phyloP scores from a whole-genome alignment of 208 protist genomes.

The Trypanosomatidae sp. region DNA sequence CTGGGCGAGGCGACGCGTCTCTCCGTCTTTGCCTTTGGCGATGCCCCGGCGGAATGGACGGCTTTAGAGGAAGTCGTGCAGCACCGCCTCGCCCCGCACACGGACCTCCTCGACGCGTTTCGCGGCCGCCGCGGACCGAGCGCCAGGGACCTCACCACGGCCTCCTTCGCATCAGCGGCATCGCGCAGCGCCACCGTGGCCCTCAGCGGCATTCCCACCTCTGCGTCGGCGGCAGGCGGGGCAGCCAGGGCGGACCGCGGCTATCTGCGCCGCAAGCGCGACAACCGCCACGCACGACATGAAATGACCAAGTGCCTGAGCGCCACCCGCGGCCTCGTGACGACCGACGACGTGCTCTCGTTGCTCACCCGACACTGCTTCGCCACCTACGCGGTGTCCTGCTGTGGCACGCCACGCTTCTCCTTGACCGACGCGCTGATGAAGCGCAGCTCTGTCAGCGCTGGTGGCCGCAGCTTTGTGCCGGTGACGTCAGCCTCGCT shows the following conservation, averaged over 20 bases:
- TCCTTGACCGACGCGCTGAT: slow-evolving; percentile 46
- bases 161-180: no score
- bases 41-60: slow-evolving; percentile 37
- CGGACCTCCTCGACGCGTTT: slow-evolving; percentile 43
- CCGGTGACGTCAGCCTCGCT: background rate
- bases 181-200: no score
- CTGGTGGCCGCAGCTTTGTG: no score
- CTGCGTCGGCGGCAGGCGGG: background rate
- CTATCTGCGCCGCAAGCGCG: slow-evolving; percentile 15
- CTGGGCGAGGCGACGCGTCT: background rate
- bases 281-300: slow-evolving; percentile 16
- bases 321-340: slow-evolving; percentile 62
- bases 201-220: no score
- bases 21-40: slow-evolving; percentile 5
- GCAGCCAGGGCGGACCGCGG: slow-evolving; percentile 2
- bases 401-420: slow-evolving; percentile 61
- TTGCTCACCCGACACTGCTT: slow-evolving; percentile 71
- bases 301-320: slow-evolving; percentile 25
- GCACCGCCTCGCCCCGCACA: slow-evolving; percentile 45
- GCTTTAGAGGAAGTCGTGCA: slow-evolving; percentile 40
- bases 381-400: slow-evolving; percentile 73
- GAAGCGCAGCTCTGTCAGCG: no score
- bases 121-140: background rate
- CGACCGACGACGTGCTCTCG: slow-evolving; percentile 44
- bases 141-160: no score